Conservation (phyloP, 2,329 filamentous ascomycete genomes). For the Botryotinia convoluta region DNA sequence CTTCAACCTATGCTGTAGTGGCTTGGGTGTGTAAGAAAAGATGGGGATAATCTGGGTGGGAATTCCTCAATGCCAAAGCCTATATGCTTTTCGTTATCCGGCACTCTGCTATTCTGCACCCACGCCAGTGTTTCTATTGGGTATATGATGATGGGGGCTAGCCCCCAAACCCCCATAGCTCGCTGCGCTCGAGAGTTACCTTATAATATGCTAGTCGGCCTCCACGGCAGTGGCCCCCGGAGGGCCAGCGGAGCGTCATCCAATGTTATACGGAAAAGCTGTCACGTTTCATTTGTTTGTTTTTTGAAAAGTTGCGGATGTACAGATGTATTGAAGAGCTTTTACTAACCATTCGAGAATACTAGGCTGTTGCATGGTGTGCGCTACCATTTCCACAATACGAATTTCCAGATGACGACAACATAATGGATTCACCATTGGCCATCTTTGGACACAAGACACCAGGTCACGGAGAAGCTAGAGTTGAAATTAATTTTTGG, state of each 20-base stretch:
- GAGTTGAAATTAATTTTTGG: slow-evolving; percentile 67
- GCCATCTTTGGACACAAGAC: slow-evolving; percentile 41
- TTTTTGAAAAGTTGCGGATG: background rate
- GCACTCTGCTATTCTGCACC: background rate
- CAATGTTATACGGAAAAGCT: background rate
- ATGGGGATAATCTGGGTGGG: background rate
- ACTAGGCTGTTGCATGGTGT: slow-evolving; percentile 61
- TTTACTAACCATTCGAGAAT: background rate
- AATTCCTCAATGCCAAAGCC: background rate
- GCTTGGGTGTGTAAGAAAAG: background rate
- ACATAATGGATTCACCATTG: slow-evolving; percentile 28
- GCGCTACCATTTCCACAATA: slow-evolving; percentile 65
- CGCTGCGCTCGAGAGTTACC: background rate
- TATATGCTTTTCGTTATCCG: background rate
- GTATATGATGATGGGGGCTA: background rate
- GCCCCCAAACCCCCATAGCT: background rate
- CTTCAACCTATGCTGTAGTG: background rate
- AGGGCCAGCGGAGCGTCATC: slow-evolving; percentile 4
- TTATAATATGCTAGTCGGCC: background rate
- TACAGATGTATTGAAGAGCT: background rate
- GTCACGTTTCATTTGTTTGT: background rate
- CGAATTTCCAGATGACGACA: slow-evolving; percentile 47
- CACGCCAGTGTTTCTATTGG: background rate
- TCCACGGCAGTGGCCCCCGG: background rate
- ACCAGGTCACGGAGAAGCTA: slow-evolving; percentile 61